Base-by-base conservation (phyloP, 805 yeast genomes). In the Saccharomycopsis capsularis region DNA sequence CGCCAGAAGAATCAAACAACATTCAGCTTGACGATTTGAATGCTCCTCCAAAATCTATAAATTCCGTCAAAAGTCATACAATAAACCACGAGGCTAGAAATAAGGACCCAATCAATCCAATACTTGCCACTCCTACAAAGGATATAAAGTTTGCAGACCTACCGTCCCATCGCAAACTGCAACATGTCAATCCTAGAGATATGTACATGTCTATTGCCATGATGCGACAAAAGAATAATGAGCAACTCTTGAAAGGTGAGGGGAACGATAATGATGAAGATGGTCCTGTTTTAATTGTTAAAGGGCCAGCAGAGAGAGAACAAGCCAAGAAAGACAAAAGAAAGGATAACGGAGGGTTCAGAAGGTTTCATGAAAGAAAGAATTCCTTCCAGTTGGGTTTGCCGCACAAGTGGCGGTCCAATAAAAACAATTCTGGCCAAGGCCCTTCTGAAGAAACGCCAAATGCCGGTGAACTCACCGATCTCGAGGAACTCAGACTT, bases 171-270 rank as follows among this genome's bases (percentile, higher is more conserved):
- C 68, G 67, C 7, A 52, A 53, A 6, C 60, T 58, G 2, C 48
- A 44, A n/a, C 23, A 9, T 19, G 68, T 85, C 11, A 81, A 83
- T 30, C 95, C 96, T 1, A 77, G 83, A 43, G 96, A 90, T 60
- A 82, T 89, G 79, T 82, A 73, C 61, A 73, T 82, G 68, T 88
- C 96, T 3, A 83, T 89, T 56, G 81, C 88, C 38, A 80, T 89
- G 82, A 68, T 90, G 67, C 83, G 83, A 56, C 72, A 74, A 46
- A 69, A 72, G 37, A 73, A 72, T 48, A 67, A 65, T n/a, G 57
- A 60, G 24, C 47, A 59, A 23, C 23, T 38, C 16, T 15, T 13
- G 18, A 25, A 47, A 6, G 47, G 32, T 16, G 46, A 34, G 4
- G 21, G 52, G 4, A 44, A 51, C 13, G 36, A 50, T 18, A 3